These are phyloP conservation scores for Fusarium burgessii DNA, from an alignment of 2,329 filamentous ascomycete genomes.

Conservation along the genomic window DNA sequence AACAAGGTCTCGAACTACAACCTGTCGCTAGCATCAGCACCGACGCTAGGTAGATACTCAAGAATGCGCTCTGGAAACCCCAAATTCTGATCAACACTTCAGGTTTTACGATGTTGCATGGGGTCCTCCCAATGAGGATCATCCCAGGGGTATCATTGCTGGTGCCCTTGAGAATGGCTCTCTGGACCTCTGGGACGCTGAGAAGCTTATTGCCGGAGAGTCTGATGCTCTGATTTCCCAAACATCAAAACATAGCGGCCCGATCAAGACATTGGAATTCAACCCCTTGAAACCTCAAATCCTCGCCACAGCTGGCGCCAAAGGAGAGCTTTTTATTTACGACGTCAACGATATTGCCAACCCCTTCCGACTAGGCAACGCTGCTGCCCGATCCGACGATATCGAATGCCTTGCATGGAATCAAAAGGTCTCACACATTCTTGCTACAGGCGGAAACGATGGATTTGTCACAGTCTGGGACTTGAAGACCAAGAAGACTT, in stretches of 20 bases:
- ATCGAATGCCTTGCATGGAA: slow-evolving; percentile 99
- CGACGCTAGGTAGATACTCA: slow-evolving; percentile 80
- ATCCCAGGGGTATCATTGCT: slow-evolving; percentile 89
- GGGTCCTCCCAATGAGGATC: slow-evolving; percentile 83
- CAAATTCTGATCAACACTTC: slow-evolving; percentile 34
- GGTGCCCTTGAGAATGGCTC: slow-evolving; percentile 95
- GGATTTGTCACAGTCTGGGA: slow-evolving; percentile 99
- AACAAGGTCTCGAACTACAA: slow-evolving; percentile 84
- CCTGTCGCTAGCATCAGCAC: slow-evolving; percentile 86
- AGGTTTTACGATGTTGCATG: slow-evolving; percentile 99
- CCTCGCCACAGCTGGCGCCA: slow-evolving; percentile 90
- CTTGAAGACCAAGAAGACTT: slow-evolving; percentile 97
- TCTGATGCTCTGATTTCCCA: slow-evolving; percentile 85
- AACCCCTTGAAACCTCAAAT: slow-evolving; percentile 93
- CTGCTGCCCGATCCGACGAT: slow-evolving; percentile 90
- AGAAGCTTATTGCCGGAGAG: slow-evolving; percentile 68
- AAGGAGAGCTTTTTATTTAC: slow-evolving; percentile 96
- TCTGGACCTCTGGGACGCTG: slow-evolving; percentile 93
- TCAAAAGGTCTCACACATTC: slow-evolving; percentile 94
- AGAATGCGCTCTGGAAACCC: slow-evolving; percentile 16
- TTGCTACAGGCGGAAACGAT: slow-evolving; percentile 91
- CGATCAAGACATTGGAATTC: slow-evolving; percentile 96
- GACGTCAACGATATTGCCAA: slow-evolving; percentile 91
- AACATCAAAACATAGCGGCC: slow-evolving; percentile 89
- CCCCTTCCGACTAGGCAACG: slow-evolving; percentile 88